Conservation (phyloP, 1,284 basidiomycete genomes). For the Melampsora larici-populina region DNA sequence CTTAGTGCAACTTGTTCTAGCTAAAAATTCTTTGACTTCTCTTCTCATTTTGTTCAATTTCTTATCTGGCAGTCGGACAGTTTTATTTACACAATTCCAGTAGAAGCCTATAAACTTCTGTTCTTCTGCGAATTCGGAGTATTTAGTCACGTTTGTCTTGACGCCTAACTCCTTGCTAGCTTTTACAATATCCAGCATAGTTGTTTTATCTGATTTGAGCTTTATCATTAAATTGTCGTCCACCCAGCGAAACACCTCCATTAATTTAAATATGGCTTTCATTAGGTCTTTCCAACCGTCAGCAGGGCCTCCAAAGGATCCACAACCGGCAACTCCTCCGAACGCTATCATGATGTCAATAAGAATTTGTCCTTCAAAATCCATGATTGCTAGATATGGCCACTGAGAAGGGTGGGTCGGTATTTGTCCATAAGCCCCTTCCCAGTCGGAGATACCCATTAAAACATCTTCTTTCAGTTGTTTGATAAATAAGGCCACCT, state of each 20-base stretch:
- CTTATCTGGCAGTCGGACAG: too few relatives aligned
- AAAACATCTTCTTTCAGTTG: neutral
- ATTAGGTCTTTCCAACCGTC: constrained; percentile 10
- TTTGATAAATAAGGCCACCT: neutral
- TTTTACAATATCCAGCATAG: neutral
- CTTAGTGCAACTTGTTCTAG: too few relatives aligned
- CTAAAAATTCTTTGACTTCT: too few relatives aligned
- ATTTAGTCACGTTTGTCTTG: neutral
- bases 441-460: constrained; percentile 9
- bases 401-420: neutral
- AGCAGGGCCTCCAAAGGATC: neutral
- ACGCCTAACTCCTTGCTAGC: neutral
- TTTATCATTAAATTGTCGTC: too few relatives aligned
- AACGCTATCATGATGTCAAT: neutral
- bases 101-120: too few relatives aligned
- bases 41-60: too few relatives aligned
- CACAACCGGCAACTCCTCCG: constrained; percentile 1
- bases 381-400: neutral
- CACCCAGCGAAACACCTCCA: constrained; percentile 7
- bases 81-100: neutral
- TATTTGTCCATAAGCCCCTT: neutral
- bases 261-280: neutral
- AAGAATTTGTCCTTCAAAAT: neutral
- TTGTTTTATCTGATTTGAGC: neutral
- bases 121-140: neutral